These are phyloP conservation scores for Delonix regia DNA, from an alignment of 306 rosid genomes.

Conservation along the genomic window DNA sequence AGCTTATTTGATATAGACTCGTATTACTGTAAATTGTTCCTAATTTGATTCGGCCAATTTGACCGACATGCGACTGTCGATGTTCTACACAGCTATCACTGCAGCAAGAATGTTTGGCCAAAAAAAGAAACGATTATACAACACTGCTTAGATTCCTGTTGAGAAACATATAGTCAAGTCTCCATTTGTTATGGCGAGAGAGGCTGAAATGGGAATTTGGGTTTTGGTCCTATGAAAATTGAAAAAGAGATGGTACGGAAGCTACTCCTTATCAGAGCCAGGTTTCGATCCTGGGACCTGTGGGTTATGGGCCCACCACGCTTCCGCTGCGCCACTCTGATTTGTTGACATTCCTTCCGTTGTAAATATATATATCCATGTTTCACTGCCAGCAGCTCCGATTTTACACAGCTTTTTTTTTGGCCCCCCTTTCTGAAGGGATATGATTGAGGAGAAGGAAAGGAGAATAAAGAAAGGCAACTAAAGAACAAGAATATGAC, in stretches of 20 bases:
- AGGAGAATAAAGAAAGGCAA: not conserved
- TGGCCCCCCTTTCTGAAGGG: not conserved
- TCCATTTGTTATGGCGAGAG: too few species aligned
- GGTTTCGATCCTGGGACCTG: slow-evolving; percentile 39
- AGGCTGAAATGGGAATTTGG: too few species aligned
- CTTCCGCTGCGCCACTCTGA: slow-evolving; percentile 44
- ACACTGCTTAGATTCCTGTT: too few species aligned
- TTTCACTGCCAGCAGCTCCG: not conserved
- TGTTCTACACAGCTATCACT: not conserved
- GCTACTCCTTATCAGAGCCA: too few species aligned
- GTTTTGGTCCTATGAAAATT: too few species aligned
- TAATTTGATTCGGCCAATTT: not conserved
- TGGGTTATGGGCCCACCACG: slow-evolving; percentile 44
- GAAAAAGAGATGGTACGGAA: too few species aligned
- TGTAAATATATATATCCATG: too few species aligned
- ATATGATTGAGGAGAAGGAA: not conserved
- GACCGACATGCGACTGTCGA: not conserved
- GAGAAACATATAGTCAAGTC: too few species aligned
- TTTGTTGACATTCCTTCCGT: too few species aligned
- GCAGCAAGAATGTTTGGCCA: too few species aligned
- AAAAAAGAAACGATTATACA: too few species aligned
- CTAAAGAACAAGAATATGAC: not conserved
- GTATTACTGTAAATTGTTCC: not conserved
- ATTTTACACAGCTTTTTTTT: not conserved
- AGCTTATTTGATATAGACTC: not conserved